A percentile compares a stretch with the other conserved stretches of the same genome.
Evolutionary conservation across 208 protist genomes (phyloP).

Genomic region (Wallacemonas sp.): DNA sequence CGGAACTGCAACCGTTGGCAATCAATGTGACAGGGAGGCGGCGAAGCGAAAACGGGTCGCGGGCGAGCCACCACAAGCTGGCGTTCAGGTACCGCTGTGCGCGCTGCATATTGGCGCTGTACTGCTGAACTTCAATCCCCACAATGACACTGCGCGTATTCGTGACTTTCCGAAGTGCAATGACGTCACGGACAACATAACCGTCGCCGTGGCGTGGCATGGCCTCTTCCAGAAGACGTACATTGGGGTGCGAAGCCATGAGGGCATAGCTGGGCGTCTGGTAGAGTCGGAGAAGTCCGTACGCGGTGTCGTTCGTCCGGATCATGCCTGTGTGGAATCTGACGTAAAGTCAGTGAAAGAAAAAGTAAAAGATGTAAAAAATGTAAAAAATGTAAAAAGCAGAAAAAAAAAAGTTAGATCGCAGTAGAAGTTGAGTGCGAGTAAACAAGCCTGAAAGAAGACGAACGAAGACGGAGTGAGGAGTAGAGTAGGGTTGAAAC

Average conservation of each 20-base stretch:
- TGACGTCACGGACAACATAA: background rate
- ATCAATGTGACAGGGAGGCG: conserved; percentile 22
- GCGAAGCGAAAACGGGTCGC: conserved; percentile 18
- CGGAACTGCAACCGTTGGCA: too few species aligned
- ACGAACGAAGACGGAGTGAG: too few species aligned
- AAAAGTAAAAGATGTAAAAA: too few species aligned
- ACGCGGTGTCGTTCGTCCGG: too few species aligned
- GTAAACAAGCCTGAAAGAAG: too few species aligned
- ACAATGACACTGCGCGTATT: background rate
- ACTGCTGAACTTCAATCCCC: background rate
- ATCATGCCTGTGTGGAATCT: too few species aligned
- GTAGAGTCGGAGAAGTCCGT: background rate
- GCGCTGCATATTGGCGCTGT: background rate
- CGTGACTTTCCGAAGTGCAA: background rate
- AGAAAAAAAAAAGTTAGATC: too few species aligned
- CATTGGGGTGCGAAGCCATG: background rate
- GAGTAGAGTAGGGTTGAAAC: too few species aligned
- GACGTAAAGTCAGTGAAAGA: too few species aligned
- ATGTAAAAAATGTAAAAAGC: too few species aligned
- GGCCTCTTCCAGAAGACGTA: background rate
- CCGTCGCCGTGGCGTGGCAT: background rate
- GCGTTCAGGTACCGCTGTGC: background rate
- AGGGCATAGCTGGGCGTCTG: background rate
- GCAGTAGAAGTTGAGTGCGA: too few species aligned
- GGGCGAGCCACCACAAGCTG: conserved; percentile 22